Conservation (phyloP, 2,329 filamentous ascomycete species). For the Cladosporium colombiae region DNA sequence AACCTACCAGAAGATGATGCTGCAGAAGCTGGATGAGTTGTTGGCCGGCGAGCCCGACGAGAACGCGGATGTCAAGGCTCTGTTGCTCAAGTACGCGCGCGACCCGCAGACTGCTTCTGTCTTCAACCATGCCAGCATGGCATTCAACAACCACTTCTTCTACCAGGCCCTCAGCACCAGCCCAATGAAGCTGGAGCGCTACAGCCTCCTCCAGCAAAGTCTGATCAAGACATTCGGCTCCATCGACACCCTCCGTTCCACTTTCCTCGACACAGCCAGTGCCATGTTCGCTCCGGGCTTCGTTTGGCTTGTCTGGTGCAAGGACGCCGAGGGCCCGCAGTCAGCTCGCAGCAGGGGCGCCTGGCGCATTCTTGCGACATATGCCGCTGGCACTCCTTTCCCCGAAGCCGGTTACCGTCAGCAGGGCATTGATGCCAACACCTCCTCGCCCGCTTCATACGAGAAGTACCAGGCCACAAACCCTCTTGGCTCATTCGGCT, state of each 20-base stretch:
- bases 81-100: conserved; percentile 75
- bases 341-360: conserved; percentile 47
- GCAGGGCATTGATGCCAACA: conserved; percentile 70
- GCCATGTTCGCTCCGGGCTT: conserved; percentile 97
- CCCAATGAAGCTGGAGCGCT: conserved; percentile 52
- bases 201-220: conserved; percentile 55
- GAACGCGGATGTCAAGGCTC: conserved; percentile 62
- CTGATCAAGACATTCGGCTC: conserved; percentile 76
- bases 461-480: conserved; percentile 26
- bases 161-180: conserved; percentile 53
- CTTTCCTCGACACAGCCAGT: conserved; percentile 77
- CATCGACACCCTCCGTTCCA: conserved; percentile 75
- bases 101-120: conserved; percentile 73
- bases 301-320: conserved; percentile 77
- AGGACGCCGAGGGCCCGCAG: conserved; percentile 31
- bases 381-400: conserved; percentile 88
- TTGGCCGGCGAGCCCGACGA: conserved; percentile 70
- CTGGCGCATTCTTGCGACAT: conserved; percentile 77
- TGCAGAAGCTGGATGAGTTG: conserved; percentile 74
- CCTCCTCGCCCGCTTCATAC: conserved; percentile 39
- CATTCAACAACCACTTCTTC: conserved; percentile 88
- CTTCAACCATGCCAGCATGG: conserved; percentile 98
- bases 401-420: conserved; percentile 79
- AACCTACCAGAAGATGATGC: conserved; percentile 73
- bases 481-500: conserved; percentile 43